A percentile compares a stretch with the other conserved stretches of the same genome.
These are phyloP conservation scores for Syncephalis fuscata DNA, from an alignment of 371 early-diverging fungal species.

Conservation along the genomic window DNA sequence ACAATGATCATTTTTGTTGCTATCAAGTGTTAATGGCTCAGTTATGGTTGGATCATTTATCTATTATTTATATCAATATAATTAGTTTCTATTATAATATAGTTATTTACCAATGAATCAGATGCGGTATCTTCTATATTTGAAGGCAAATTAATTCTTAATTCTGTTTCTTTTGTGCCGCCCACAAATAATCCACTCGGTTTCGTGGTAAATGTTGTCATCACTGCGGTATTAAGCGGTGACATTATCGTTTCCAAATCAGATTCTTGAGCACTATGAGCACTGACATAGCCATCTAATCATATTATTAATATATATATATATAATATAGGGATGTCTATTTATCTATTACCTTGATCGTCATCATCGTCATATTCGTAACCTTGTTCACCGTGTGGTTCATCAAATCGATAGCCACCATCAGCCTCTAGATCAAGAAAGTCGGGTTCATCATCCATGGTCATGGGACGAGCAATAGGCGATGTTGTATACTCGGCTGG, in stretches of 20 bases:
- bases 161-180: constrained; percentile 6
- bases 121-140: not conserved
- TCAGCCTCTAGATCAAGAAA: constrained; percentile 2
- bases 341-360: not conserved
- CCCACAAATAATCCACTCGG: constrained; percentile 5
- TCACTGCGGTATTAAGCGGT: too few species aligned
- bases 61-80: constrained; percentile 7
- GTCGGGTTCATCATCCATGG: not conserved
- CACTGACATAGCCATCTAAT: constrained; percentile 17
- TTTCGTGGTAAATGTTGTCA: constrained; percentile 2
- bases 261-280: constrained; percentile 18
- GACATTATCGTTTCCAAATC: constrained; percentile 15
- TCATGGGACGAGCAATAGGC: constrained; percentile 1
- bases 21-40: too few species aligned
- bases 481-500: constrained; percentile 6
- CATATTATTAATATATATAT: too few species aligned
- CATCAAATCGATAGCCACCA: constrained; percentile 1
- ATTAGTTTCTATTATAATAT: constrained; percentile 10
- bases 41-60: too few species aligned
- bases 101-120: not conserved
- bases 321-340: constrained; percentile 1
- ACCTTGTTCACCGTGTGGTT: not conserved
- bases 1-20: too few species aligned
- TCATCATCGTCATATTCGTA: not conserved
- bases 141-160: not conserved